phyloP scores from a whole-genome alignment of 2,329 filamentous ascomycete species.

The Trichophyton verrucosum region DNA sequence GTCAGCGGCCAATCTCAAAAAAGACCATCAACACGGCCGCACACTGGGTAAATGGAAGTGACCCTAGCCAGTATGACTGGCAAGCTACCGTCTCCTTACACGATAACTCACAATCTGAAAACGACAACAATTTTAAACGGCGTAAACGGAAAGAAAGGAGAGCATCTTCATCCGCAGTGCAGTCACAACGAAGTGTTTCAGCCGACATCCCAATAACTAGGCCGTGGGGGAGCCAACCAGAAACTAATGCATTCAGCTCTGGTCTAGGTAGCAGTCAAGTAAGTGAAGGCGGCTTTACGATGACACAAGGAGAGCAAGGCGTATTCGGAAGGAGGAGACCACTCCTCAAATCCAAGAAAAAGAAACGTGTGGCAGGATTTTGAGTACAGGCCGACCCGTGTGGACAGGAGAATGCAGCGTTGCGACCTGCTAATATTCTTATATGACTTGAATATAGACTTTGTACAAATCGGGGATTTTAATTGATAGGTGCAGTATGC shows the following conservation, averaged over 20 bases:
- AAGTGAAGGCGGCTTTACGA: slow-evolving; percentile 23
- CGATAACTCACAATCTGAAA: background rate
- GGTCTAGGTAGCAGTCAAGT: slow-evolving; percentile 25
- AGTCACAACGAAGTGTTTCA: background rate
- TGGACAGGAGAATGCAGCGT: background rate
- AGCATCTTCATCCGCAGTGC: background rate
- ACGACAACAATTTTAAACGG: background rate
- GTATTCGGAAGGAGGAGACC: slow-evolving; percentile 24
- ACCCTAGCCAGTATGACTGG: slow-evolving; percentile 27
- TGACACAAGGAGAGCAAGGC: slow-evolving; percentile 32
- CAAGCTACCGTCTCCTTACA: slow-evolving; percentile 14
- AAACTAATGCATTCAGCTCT: background rate
- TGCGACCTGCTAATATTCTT: background rate
- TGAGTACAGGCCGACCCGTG: slow-evolving; percentile 13
- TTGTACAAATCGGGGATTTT: no score
- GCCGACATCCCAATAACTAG: slow-evolving; percentile 1
- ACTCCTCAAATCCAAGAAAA: slow-evolving; percentile 26
- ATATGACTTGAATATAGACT: background rate
- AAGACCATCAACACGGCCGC: slow-evolving; percentile 22
- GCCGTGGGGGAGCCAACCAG: slow-evolving; percentile 12
- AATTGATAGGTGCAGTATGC: no score
- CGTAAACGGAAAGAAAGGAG: background rate
- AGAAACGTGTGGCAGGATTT: slow-evolving; percentile 29
- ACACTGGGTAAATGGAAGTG: slow-evolving; percentile 25
- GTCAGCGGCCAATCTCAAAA: slow-evolving; percentile 14